A percentile compares a stretch with the other conserved stretches of the same genome.
Evolutionary conservation across 305 asterid species (phyloP).

Genomic region (Plantago lanceolata): DNA sequence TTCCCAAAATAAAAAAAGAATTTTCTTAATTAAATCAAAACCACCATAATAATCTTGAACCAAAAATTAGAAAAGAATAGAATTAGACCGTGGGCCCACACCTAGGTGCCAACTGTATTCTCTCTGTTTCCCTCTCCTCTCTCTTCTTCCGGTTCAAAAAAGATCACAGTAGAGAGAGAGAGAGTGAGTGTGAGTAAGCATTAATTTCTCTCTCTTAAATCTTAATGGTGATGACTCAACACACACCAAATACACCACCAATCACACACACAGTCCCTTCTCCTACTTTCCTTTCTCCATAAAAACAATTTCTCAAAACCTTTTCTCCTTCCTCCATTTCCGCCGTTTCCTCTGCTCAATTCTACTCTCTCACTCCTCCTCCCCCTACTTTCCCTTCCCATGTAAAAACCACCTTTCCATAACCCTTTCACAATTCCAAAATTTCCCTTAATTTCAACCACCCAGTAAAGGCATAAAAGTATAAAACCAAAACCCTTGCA

Average conservation of each 20-base stretch:
- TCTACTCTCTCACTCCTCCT: not conserved
- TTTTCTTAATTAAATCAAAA: too few relatives aligned
- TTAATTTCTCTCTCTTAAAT: not conserved
- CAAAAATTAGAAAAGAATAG: too few relatives aligned
- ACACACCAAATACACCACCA: not conserved
- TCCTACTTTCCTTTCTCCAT: too few relatives aligned
- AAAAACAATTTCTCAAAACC: not conserved
- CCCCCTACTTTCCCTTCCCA: not conserved
- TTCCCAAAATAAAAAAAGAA: too few relatives aligned
- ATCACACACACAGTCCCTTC: not conserved
- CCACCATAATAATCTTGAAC: too few relatives aligned
- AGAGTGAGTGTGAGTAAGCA: too few relatives aligned
- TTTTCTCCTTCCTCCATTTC: conserved; percentile 7
- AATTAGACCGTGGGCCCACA: not conserved
- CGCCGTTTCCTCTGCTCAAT: conserved; percentile 20
- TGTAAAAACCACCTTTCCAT: not conserved
- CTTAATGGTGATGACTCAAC: not conserved
- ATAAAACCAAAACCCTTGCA: not conserved
- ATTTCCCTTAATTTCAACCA: not conserved
- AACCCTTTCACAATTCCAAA: not conserved
- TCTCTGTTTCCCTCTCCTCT: not conserved
- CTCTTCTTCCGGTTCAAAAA: not conserved
- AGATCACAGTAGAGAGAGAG: not conserved
- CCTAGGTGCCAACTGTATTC: conserved; percentile 10
- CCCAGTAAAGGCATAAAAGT: not conserved